phyloP scores from a whole-genome alignment of 2,329 filamentous ascomycete genomes.

The Hawksworthiomyces lignivorus region DNA sequence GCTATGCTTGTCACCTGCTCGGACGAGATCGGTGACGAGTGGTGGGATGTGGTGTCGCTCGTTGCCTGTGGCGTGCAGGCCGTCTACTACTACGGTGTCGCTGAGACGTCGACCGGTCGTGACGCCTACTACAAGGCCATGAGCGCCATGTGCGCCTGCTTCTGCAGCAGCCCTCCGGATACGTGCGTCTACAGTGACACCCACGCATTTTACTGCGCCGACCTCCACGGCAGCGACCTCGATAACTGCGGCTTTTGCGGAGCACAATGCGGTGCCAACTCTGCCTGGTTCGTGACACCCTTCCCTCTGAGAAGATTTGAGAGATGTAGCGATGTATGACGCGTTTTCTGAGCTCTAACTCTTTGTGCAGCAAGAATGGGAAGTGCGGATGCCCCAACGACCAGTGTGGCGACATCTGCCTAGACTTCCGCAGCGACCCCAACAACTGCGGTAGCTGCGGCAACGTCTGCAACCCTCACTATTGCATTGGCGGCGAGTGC shows the following conservation, averaged over 20 bases:
- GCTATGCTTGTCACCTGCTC: slow-evolving; percentile 3
- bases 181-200: slow-evolving; percentile 2
- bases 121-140: slow-evolving; percentile 4
- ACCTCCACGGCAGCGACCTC: not conserved
- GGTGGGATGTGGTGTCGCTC: slow-evolving; percentile 8
- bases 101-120: slow-evolving; percentile 6
- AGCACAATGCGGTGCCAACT: slow-evolving; percentile 7
- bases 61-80: slow-evolving; percentile 5
- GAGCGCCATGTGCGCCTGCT: slow-evolving; percentile 5
- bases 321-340: too few species aligned
- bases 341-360: not conserved
- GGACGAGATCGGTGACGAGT: slow-evolving; percentile 7
- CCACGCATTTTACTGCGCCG: not conserved
- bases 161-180: slow-evolving; percentile 3
- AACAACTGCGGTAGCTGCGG: slow-evolving; percentile 6
- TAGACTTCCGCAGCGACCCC: slow-evolving; percentile 6
- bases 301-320: too few species aligned
- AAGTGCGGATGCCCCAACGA: slow-evolving; percentile 5
- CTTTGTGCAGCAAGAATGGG: not conserved
- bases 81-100: slow-evolving; percentile 6
- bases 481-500: slow-evolving; percentile 7
- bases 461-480: slow-evolving; percentile 3
- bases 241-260: slow-evolving; percentile 6
- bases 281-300: not conserved
- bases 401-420: slow-evolving; percentile 6